These are phyloP conservation scores for Ophiognomonia clavigignenti-juglandacearum DNA, from an alignment of 2,329 filamentous ascomycete genomes.

Conservation along the genomic window DNA sequence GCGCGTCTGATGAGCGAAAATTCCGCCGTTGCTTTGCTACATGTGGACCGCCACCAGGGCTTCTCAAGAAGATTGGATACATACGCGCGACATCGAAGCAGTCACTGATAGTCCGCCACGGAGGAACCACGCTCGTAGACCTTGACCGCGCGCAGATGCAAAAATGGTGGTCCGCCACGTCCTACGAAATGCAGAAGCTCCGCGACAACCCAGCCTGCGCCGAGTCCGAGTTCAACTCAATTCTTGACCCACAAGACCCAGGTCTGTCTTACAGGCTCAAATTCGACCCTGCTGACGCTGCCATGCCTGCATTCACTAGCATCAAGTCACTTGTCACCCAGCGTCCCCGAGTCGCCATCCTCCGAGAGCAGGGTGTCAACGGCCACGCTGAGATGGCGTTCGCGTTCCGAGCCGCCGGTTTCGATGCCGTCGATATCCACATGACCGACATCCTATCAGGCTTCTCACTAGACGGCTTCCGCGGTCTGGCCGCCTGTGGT, in stretches of 20 bases:
- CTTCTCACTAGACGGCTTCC: conserved; percentile 75
- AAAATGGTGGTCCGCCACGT: conserved; percentile 83
- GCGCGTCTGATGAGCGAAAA: conserved; percentile 74
- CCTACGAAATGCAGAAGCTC: conserved; percentile 83
- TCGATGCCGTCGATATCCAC: conserved; percentile 88
- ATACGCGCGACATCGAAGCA: conserved; percentile 68
- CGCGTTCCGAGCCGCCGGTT: conserved; percentile 86
- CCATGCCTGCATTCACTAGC: conserved; percentile 62
- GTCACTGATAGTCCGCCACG: conserved; percentile 69
- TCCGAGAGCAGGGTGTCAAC: conserved; percentile 94
- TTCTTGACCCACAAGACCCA: conserved; percentile 71
- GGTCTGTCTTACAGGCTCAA: conserved; percentile 81
- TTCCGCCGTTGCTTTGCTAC: conserved; percentile 91
- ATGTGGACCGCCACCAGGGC: conserved; percentile 73
- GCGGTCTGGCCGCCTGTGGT: conserved; percentile 88
- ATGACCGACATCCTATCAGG: conserved; percentile 89
- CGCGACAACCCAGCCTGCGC: conserved; percentile 86
- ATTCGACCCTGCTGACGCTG: conserved; percentile 74
- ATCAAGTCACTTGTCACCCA: conserved; percentile 53
- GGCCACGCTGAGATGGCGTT: conserved; percentile 98
- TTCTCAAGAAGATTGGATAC: conserved; percentile 80
- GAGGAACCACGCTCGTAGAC: conserved; percentile 62
- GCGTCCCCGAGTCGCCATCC: conserved; percentile 76
- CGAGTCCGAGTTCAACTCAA: conserved; percentile 72
- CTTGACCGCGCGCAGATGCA: conserved; percentile 71